A percentile compares a stretch with the other conserved stretches of the same genome.
These are phyloP conservation scores for Podospora pseudoanserina DNA, from an alignment of 495 filamentous ascomycete species.

Conservation along the genomic window DNA sequence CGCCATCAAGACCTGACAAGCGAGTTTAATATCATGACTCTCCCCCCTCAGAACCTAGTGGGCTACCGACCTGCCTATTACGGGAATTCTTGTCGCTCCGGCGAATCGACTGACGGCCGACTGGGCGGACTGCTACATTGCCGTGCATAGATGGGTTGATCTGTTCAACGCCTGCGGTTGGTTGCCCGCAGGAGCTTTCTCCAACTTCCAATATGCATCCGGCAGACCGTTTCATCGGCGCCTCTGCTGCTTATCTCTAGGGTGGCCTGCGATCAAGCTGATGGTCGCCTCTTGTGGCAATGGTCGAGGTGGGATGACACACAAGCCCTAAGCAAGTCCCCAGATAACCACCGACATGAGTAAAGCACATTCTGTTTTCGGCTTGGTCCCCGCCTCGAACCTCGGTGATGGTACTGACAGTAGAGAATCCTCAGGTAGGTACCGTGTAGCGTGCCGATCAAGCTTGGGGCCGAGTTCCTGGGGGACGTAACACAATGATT, in stretches of 20 bases:
- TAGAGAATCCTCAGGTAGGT: not conserved
- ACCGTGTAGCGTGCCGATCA: not conserved
- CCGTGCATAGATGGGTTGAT: not conserved
- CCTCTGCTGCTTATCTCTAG: constrained; percentile 14
- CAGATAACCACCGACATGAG: not conserved
- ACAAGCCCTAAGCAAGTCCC: not conserved
- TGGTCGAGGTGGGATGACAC: not conserved
- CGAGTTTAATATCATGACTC: not conserved
- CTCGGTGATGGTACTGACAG: not conserved
- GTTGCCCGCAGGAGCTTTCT: not conserved
- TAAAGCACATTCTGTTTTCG: not conserved
- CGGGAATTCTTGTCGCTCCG: constrained; percentile 8
- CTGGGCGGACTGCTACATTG: not conserved
- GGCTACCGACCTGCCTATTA: constrained; percentile 24
- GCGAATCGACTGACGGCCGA: constrained; percentile 17
- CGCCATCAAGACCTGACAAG: not conserved
- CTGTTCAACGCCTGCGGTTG: constrained; percentile 1
- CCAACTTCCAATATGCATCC: not conserved
- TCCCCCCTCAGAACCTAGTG: constrained; percentile 4
- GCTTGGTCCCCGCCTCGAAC: not conserved
- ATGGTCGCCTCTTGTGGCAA: not conserved
- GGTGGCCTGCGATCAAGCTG: not conserved
- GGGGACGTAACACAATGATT: not conserved
- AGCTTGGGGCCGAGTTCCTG: not conserved
- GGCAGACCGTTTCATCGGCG: constrained; percentile 14